Percentiles rank a stretch among this genome's conserved stretches.
These are phyloP conservation scores for Solanum ahanhuiri DNA, from an alignment of 257 asterid species.

Conservation along the genomic window DNA sequence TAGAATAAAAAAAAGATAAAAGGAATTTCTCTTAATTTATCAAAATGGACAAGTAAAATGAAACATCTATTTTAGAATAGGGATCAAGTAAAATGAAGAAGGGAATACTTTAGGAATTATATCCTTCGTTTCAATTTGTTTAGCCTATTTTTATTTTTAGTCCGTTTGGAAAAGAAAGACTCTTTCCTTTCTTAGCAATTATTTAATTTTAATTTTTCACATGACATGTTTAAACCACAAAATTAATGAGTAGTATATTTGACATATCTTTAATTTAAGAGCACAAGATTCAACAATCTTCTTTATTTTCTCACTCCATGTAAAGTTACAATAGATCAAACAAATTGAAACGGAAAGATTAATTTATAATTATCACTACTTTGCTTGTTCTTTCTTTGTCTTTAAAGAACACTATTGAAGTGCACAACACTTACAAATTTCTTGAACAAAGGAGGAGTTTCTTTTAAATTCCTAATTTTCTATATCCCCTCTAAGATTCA, in stretches of 20 bases:
- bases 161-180: no score
- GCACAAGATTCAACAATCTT: neutral
- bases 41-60: no score
- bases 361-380: neutral
- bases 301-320: neutral
- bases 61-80: no score
- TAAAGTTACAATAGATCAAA: no score
- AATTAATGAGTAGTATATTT: neutral
- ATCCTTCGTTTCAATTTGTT: no score
- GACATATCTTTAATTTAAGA: no score
- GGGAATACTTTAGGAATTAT: no score
- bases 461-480: neutral
- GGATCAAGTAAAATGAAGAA: no score
- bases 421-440: neutral
- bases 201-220: no score
- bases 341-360: neutral
- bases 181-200: neutral
- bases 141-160: no score
- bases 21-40: no score
- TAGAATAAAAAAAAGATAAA: no score
- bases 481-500: neutral
- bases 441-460: neutral
- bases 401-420: neutral
- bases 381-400: neutral
- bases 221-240: neutral